phyloP scores from a whole-genome alignment of 345 rosid species.

The Tarenaya hassleriana region DNA sequence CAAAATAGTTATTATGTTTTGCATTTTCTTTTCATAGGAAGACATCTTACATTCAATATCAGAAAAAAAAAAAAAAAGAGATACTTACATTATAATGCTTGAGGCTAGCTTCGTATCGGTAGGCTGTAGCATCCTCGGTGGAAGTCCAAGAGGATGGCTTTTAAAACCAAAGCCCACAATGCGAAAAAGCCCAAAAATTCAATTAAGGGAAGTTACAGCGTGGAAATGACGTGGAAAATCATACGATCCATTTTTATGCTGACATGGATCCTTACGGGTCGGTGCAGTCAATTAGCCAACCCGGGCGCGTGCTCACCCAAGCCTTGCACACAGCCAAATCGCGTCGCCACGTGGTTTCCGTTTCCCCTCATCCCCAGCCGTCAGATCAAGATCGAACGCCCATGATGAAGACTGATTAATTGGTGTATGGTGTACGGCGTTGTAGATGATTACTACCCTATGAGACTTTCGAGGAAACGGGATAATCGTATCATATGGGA shows the following conservation, averaged over 20 bases:
- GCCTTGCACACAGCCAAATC: constrained; percentile 34
- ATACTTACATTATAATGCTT: too few relatives aligned
- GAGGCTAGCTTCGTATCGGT: too few relatives aligned
- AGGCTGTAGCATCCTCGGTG: too few relatives aligned
- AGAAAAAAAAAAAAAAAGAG: too few relatives aligned
- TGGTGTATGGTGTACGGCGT: not conserved
- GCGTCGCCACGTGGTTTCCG: constrained; percentile 38
- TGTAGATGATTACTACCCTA: constrained; percentile 3
- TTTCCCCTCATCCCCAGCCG: not conserved
- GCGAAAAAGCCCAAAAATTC: constrained; percentile 12
- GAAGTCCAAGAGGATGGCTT: too few relatives aligned
- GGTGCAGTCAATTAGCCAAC: not conserved
- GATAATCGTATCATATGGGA: too few relatives aligned
- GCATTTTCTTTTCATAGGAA: too few relatives aligned
- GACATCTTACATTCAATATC: too few relatives aligned
- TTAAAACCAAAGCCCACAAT: not conserved
- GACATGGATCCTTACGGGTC: constrained; percentile 13
- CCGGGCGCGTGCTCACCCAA: constrained; percentile 32
- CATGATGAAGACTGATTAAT: not conserved
- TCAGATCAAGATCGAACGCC: constrained; percentile 18
- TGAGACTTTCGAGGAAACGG: constrained; percentile 13
- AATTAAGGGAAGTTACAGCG: not conserved
- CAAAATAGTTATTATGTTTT: too few relatives aligned
- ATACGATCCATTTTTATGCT: too few relatives aligned
- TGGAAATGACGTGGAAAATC: constrained; percentile 14